Conservation (phyloP, 2,329 filamentous ascomycete genomes). For the Trichoderma atrobrunneum region DNA sequence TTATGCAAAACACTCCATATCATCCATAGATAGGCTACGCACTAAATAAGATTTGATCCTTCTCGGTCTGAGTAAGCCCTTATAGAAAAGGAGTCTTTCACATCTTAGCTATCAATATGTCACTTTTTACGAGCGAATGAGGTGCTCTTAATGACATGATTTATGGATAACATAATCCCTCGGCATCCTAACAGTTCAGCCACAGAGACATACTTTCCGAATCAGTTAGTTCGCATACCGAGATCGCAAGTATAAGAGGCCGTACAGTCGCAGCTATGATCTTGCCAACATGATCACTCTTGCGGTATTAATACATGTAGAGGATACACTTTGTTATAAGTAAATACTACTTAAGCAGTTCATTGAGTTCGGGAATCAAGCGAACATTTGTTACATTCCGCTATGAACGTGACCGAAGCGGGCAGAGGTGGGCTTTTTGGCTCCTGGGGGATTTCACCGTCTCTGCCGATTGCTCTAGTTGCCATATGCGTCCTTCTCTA, state of each 20-base stretch:
- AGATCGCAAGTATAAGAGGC: not conserved
- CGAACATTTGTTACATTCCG: not conserved
- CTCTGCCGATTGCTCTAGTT: not conserved
- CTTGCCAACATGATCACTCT: not conserved
- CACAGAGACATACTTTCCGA: not conserved
- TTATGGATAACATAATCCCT: conserved; percentile 1
- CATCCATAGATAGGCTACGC: not conserved
- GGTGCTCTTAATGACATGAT: not conserved
- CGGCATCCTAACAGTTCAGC: not conserved
- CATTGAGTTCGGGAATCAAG: not conserved
- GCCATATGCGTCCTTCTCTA: not conserved
- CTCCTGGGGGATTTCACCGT: not conserved
- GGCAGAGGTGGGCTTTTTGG: not conserved
- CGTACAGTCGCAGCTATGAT: not conserved
- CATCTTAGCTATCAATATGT: not conserved
- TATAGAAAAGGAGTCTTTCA: not conserved
- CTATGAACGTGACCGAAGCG: not conserved
- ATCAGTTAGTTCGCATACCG: not conserved
- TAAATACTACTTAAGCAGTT: not conserved
- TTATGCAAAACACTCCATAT: not conserved
- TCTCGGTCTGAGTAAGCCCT: not conserved
- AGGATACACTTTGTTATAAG: not conserved
- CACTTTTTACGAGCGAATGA: not conserved
- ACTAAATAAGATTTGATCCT: not conserved
- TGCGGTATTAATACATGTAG: not conserved